Evolutionary conservation across 805 yeast genomes (phyloP), one percentile per base, ranked within the genome.

Genomic region (Danielozyma ontarioensis): DNA sequence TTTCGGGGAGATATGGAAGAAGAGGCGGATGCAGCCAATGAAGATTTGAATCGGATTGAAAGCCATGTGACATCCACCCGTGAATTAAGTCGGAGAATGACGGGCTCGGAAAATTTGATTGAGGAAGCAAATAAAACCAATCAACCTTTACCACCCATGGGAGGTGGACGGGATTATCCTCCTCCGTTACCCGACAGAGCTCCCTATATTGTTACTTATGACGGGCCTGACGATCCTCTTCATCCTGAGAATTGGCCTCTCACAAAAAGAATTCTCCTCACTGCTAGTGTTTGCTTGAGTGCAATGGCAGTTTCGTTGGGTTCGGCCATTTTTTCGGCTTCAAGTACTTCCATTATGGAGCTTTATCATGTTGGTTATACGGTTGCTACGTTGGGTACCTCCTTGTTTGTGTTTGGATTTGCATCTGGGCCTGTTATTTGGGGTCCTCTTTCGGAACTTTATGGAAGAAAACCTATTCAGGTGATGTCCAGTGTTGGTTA

Each of bases 381-480:
- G 8, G 89, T 79, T n/a, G 81, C 83, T 11, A 72, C 84, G 15
- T 68, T 90, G 29, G 83, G 86, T 36, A 72, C 87, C 7, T 78
- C 96, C 0, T 66, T 88, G 17, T 89, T 76, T 48, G 96, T 89
- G n/a, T 57, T 87, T 27, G 97, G 97, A 8, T 90, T 88, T 59
- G 97, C 96, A 1, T 72, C 86, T 1, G 96, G 97, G 13, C 97
- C 97, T 3, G 67, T 89, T 32, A 50, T 86, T 24, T 89, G 93
- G 87, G 96, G 93, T 17, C 96, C 95, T 4, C 54, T 83, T 24
- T 80, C 90, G n/a, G 95, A 83, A 55, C 49, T 81, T 24, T 80
- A 70, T 44, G 93, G 94, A 34, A 74, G 95, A 57, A 74, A 74
- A 53, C 57, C 71, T 13, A 78, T 84, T 12, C 48, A 83, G 34